Evolutionary conservation across 1,284 basidiomycete species (phyloP).

Genomic region (Athelia sp.): DNA sequence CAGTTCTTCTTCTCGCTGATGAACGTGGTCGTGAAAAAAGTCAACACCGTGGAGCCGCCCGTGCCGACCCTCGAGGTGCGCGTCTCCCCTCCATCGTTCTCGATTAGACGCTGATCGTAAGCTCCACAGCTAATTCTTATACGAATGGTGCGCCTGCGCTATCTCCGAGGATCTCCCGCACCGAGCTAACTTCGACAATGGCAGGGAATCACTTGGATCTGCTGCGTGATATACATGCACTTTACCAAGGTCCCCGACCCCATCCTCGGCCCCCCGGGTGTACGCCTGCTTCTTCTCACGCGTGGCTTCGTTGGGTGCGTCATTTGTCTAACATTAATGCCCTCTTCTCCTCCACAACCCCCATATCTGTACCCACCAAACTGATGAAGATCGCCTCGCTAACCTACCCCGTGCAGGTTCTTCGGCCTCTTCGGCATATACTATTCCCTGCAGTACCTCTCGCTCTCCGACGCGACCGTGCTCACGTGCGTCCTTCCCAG

Average conservation of each 20-base stretch:
- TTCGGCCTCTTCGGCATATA: constrained; percentile 65
- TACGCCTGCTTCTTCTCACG: constrained; percentile 51
- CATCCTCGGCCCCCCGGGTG: constrained; percentile 61
- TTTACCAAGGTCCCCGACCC: constrained; percentile 57
- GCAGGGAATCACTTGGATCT: constrained; percentile 32
- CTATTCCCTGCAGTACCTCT: constrained; percentile 63
- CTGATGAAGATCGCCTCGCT: not conserved
- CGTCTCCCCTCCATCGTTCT: not conserved
- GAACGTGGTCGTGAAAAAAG: constrained; percentile 57
- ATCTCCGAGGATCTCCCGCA: too few species aligned
- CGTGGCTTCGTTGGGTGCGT: constrained; percentile 61
- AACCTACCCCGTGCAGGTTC: constrained; percentile 38
- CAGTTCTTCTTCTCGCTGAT: constrained; percentile 61
- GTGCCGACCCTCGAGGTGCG: constrained; percentile 52
- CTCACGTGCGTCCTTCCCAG: constrained; percentile 41
- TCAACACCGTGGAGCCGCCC: constrained; percentile 54
- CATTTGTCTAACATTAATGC: constrained; percentile 6
- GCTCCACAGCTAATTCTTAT: constrained; percentile 27
- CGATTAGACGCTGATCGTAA: not conserved
- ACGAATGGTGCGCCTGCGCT: constrained; percentile 30
- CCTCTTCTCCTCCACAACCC: too few species aligned
- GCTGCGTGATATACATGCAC: constrained; percentile 30
- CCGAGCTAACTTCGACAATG: too few species aligned
- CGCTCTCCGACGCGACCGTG: constrained; percentile 72
- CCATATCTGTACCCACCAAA: too few species aligned